Evolutionary conservation across 192 early-diverging fungal species (phyloP).

Genomic region (Mortierella claussenii): DNA sequence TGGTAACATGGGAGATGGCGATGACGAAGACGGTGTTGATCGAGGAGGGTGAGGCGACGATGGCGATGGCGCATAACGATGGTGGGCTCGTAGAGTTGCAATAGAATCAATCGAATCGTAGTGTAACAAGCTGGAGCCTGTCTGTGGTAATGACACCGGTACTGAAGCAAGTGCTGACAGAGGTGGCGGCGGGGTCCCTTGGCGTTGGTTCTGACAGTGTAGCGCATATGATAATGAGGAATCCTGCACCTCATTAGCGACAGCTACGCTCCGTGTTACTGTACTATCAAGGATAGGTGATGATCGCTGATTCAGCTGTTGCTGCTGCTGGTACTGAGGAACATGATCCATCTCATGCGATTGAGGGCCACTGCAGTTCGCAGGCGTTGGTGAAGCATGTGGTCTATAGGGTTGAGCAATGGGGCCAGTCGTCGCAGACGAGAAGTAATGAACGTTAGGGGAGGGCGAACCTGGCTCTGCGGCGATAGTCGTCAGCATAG

Average conservation of each 20-base stretch:
- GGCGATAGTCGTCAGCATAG: not conserved
- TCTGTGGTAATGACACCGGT: too few species aligned
- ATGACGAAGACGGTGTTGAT: not conserved
- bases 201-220: constrained; percentile 3
- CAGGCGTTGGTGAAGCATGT: not conserved
- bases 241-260: not conserved
- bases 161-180: too few species aligned
- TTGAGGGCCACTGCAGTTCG: not conserved
- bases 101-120: constrained; percentile 40
- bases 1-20: constrained; percentile 1
- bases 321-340: not conserved
- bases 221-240: constrained; percentile 21
- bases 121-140: not conserved
- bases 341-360: not conserved
- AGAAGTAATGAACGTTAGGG: not conserved
- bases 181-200: not conserved
- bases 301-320: not conserved
- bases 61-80: not conserved
- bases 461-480: constrained; percentile 15
- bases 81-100: constrained; percentile 23
- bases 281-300: not conserved
- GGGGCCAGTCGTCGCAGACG: not conserved
- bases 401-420: not conserved
- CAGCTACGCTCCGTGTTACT: too few species aligned
- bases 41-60: constrained; percentile 9